Evolutionary conservation across 23 red algal species (phyloP).

Genomic region (Gracilariopsis chorda): DNA sequence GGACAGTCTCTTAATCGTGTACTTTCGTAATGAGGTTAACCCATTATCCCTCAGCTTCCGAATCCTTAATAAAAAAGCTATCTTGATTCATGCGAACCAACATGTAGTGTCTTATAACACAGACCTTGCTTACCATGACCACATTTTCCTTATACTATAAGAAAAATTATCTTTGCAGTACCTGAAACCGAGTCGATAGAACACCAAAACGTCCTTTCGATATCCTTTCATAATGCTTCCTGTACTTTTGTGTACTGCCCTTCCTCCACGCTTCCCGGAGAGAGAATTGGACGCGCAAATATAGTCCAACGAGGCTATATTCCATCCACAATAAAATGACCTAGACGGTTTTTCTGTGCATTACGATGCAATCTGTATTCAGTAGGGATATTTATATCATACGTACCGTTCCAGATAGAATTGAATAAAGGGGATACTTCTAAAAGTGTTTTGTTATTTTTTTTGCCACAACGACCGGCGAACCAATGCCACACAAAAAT

Average conservation of each 20-base stretch:
- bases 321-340: neutral
- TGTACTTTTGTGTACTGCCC: neutral
- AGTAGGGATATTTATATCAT: neutral
- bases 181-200: neutral
- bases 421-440: conserved; percentile 11
- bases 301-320: conserved; percentile 17
- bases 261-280: neutral
- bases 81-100: no score
- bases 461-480: conserved; percentile 15
- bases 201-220: neutral
- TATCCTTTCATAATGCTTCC: neutral
- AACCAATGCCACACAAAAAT: conserved; percentile 46
- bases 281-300: neutral
- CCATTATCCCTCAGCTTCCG: no score
- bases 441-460: conserved; percentile 31
- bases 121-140: no score
- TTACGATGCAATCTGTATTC: neutral
- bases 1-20: no score
- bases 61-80: no score
- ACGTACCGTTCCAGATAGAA: conserved; percentile 30
- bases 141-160: neutral
- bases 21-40: no score
- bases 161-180: neutral
- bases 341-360: neutral
- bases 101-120: no score